Evolutionary conservation across 2,329 filamentous ascomycete species (phyloP), one percentile per base, ranked within the genome.

Genomic region (Colletotrichum tropicicola): DNA sequence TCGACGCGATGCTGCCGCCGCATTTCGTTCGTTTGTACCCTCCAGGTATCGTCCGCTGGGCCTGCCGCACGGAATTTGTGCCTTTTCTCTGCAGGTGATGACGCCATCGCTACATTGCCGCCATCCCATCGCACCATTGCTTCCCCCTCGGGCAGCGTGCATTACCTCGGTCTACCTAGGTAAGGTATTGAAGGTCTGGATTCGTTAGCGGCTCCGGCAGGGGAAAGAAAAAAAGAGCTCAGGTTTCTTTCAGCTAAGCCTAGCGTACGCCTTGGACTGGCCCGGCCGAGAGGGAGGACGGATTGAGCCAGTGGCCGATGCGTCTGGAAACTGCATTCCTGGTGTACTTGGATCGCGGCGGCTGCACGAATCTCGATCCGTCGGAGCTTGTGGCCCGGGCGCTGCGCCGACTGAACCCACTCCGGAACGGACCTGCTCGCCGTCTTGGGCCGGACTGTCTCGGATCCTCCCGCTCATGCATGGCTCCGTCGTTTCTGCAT

Each of bases 21-120:
- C n/a, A n/a, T n/a, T n/a, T n/a, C n/a, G n/a, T n/a, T n/a, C 10
- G 17, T 8, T 27, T n/a, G n/a, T n/a, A n/a, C n/a, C n/a, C n/a
- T n/a, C n/a, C n/a, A n/a, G n/a, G n/a, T n/a, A n/a, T n/a, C n/a
- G n/a, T n/a, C n/a, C n/a, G n/a, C n/a, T n/a, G n/a, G n/a, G n/a
- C n/a, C n/a, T n/a, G n/a, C n/a, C n/a, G n/a, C n/a, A n/a, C n/a
- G n/a, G n/a, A n/a, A n/a, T n/a, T n/a, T n/a, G n/a, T n/a, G n/a
- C n/a, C n/a, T n/a, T n/a, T n/a, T n/a, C n/a, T n/a, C n/a, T 55
- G 28, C 27, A 35, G 32, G 19, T 19, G 17, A 60, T 60, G 61
- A 64, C 61, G 61, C 35, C 49, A 53, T 54, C 21, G 25, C 56
- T 64, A 64, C 61, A 21, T 48, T 44, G 43, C 7, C 23, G 12